Conservation (phyloP, 495 filamentous ascomycete genomes). For the Darksidea phi region DNA sequence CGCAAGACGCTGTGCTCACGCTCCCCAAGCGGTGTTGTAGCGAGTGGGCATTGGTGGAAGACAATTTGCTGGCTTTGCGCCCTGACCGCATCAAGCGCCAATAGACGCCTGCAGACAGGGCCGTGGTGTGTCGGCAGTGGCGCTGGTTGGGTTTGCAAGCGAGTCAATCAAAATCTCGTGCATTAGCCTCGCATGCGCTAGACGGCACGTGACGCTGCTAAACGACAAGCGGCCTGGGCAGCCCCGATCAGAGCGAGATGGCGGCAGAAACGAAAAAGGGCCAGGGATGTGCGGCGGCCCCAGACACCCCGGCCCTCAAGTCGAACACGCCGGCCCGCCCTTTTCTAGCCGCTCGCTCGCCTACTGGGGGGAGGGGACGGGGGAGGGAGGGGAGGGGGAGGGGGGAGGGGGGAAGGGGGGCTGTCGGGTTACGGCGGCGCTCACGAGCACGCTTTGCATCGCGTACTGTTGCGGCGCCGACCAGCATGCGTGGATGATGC, state of each 20-base stretch:
- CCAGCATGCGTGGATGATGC: no score
- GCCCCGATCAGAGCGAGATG: background rate
- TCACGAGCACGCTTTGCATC: no score
- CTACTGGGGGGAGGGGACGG: background rate
- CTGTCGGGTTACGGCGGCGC: no score
- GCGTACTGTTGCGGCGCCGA: no score
- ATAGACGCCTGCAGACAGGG: background rate
- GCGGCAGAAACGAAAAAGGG: background rate
- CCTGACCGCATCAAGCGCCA: constrained; percentile 8
- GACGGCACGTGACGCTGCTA: constrained; percentile 2
- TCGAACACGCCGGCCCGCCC: constrained; percentile 3
- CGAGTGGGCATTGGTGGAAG: background rate
- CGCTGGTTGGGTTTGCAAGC: constrained; percentile 11
- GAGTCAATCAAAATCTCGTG: background rate
- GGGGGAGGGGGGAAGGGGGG: no score
- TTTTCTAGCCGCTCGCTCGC: constrained; percentile 8
- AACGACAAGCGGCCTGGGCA: background rate
- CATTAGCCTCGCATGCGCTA: constrained; percentile 11
- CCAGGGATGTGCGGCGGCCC: background rate
- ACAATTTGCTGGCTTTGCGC: background rate
- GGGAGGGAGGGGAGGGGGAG: no score
- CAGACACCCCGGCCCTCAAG: constrained; percentile 4
- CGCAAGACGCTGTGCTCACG: background rate
- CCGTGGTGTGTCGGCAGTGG: constrained; percentile 11
- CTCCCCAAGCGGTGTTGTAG: background rate